These are phyloP conservation scores for Candida quercuum DNA, from an alignment of 805 yeast species.

Conservation along the genomic window DNA sequence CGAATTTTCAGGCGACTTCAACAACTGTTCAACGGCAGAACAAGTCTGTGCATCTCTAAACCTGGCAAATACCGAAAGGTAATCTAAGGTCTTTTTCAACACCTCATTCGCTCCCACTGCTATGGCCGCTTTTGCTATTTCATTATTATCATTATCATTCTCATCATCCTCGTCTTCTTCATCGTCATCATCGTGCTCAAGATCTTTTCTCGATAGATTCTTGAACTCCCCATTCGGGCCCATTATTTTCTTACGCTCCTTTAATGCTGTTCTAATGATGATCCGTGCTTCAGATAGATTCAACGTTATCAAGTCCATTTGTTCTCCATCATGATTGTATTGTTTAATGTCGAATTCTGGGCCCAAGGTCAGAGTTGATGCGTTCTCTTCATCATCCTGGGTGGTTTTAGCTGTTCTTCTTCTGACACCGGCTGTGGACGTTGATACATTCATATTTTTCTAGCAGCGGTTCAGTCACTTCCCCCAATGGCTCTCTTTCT, in stretches of 20 bases:
- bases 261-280: slow-evolving; percentile 83
- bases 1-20: slow-evolving; percentile 66
- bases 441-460: slow-evolving; percentile 72
- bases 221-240: slow-evolving; percentile 34
- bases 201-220: slow-evolving; percentile 21
- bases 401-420: slow-evolving; percentile 64
- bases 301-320: slow-evolving; percentile 73
- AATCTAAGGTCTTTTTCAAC: slow-evolving; percentile 85
- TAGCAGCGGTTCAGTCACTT: not conserved
- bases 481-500: no score
- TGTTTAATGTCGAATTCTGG: slow-evolving; percentile 87
- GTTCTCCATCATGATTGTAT: slow-evolving; percentile 73
- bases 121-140: slow-evolving; percentile 36
- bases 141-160: slow-evolving; percentile 27
- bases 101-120: slow-evolving; percentile 83
- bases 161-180: slow-evolving; percentile 27
- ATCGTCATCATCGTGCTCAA: slow-evolving; percentile 21
- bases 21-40: slow-evolving; percentile 84
- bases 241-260: slow-evolving; percentile 60
- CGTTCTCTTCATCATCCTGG: slow-evolving; percentile 84
- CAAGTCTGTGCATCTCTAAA: slow-evolving; percentile 91
- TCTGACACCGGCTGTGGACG: slow-evolving; percentile 81
- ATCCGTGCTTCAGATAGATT: slow-evolving; percentile 88
- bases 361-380: slow-evolving; percentile 80
- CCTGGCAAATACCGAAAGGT: slow-evolving; percentile 78